Conservation (phyloP, 768 basidiomycete genomes). For the Kwoniella botswanensis region DNA sequence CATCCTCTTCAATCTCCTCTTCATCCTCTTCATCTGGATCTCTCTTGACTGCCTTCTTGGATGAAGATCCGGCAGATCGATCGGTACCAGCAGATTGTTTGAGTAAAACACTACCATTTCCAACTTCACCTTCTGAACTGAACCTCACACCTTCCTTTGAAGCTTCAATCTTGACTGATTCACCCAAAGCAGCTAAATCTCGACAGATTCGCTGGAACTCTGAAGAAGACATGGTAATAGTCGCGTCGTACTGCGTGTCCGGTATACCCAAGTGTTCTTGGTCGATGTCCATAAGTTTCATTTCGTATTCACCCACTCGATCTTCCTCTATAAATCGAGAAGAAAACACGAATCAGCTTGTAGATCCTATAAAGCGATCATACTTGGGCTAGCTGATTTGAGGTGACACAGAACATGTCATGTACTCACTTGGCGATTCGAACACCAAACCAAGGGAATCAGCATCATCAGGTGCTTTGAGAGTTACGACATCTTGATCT, state of each 20-base stretch:
- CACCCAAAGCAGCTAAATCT: constrained; percentile 86
- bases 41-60: constrained; percentile 51
- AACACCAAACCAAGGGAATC: constrained; percentile 87
- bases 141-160: constrained; percentile 95
- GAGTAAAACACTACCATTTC: constrained; percentile 83
- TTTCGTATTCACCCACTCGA: constrained; percentile 95
- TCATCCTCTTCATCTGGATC: constrained; percentile 57
- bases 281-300: constrained; percentile 99
- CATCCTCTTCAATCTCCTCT: constrained; percentile 62
- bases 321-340: constrained; percentile 69
- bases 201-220: constrained; percentile 94
- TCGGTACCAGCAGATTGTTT: constrained; percentile 65
- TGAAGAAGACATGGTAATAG: constrained; percentile 78
- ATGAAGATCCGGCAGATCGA: constrained; percentile 29
- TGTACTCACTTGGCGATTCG: constrained; percentile 78
- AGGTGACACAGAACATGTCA: background rate
- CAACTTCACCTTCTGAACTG: constrained; percentile 88
- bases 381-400: too few species aligned
- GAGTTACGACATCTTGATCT: constrained; percentile 87
- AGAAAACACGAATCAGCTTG: background rate
- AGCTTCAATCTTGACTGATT: constrained; percentile 93
- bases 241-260: constrained; percentile 95
- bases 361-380: too few species aligned
- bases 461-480: constrained; percentile 88
- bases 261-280: constrained; percentile 92